Conservation (phyloP, 2,329 filamentous ascomycete genomes). For the Microdochium trichocladiopsis region DNA sequence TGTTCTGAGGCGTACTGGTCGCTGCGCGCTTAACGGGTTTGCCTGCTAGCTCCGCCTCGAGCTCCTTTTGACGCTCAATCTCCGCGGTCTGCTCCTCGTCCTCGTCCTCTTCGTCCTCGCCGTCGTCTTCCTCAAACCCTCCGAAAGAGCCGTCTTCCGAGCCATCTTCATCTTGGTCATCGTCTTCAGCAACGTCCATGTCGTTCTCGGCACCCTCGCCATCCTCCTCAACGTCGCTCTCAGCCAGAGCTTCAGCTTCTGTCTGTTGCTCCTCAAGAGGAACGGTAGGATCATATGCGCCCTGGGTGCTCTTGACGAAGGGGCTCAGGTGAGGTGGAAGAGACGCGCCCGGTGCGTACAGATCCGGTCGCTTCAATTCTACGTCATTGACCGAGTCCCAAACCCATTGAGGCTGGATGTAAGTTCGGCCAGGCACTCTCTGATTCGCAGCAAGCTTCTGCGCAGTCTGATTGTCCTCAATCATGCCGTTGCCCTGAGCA, state of each 20-base stretch:
- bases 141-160: constrained; percentile 34
- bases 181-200: constrained; percentile 43
- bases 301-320: constrained; percentile 82
- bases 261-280: constrained; percentile 82
- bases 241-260: constrained; percentile 74
- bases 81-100: constrained; percentile 57
- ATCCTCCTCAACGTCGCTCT: constrained; percentile 49
- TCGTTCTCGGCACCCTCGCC: constrained; percentile 36
- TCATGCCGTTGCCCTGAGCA: constrained; percentile 38
- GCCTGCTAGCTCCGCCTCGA: constrained; percentile 86
- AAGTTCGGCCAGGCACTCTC: constrained; percentile 83
- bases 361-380: constrained; percentile 76
- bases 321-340: constrained; percentile 93
- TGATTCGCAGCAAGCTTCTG: constrained; percentile 55
- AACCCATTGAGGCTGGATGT: constrained; percentile 96
- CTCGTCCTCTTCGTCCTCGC: constrained; percentile 35
- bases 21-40: constrained; percentile 44
- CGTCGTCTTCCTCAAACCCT: constrained; percentile 44
- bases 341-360: constrained; percentile 84
- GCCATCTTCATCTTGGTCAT: constrained; percentile 28
- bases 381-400: constrained; percentile 96
- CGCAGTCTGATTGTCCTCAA: constrained; percentile 54
- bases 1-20: constrained; percentile 43
- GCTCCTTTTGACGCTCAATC: constrained; percentile 74
- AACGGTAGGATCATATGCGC: constrained; percentile 85